Percentiles rank a stretch among this genome's conserved stretches.
phyloP scores from a whole-genome alignment of 106 monocot genomes.

The Triglochin maritima region DNA sequence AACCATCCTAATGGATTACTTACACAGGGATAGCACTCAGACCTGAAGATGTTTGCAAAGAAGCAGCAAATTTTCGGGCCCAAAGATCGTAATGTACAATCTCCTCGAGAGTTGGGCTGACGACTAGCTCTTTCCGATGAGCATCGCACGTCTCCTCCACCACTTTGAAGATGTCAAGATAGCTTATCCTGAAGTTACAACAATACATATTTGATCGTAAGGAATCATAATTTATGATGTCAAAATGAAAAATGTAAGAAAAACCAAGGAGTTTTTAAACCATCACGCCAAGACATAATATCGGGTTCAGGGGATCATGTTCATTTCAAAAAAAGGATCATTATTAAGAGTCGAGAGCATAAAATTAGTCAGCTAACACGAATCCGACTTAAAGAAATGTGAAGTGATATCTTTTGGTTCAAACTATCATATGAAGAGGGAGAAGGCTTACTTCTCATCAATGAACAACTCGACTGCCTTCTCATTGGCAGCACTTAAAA shows the following conservation, averaged over 20 bases:
- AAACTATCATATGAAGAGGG: no score
- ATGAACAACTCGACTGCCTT: slow-evolving; percentile 96
- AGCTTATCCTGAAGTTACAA: slow-evolving; percentile 38
- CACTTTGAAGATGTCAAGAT: slow-evolving; percentile 63
- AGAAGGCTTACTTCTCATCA: slow-evolving; percentile 57
- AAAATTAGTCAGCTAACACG: no score
- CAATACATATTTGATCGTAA: neutral
- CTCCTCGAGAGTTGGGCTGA: slow-evolving; percentile 53
- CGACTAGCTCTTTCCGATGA: slow-evolving; percentile 42
- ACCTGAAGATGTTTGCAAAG: slow-evolving; percentile 27
- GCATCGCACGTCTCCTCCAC: slow-evolving; percentile 61
- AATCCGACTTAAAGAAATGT: neutral
- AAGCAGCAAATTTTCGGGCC: slow-evolving; percentile 42
- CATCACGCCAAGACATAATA: no score
- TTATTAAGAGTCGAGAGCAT: no score
- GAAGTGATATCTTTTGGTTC: no score
- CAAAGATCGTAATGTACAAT: slow-evolving; percentile 64
- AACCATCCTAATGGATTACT: neutral
- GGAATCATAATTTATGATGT: neutral
- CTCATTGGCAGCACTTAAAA: slow-evolving; percentile 95
- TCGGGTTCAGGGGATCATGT: no score
- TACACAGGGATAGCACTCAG: slow-evolving; percentile 29
- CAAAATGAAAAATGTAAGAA: neutral
- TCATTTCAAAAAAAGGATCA: no score
- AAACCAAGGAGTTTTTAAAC: no score